Conservation (phyloP, 2,329 filamentous ascomycete species). For the Nigrograna mackinnonii region DNA sequence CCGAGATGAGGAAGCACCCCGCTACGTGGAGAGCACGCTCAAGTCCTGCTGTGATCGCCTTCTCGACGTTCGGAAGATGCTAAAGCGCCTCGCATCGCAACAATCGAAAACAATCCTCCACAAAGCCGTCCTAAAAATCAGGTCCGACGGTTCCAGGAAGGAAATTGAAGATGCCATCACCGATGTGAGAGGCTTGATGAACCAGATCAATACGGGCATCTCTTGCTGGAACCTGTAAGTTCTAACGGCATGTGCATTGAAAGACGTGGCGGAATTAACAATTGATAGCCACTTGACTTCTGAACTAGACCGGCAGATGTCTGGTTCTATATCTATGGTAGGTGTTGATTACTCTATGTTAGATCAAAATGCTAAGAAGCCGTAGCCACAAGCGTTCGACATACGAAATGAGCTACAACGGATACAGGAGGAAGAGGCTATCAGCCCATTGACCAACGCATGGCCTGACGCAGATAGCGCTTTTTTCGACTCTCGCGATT, state of each 20-base stretch:
- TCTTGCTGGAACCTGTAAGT: conserved; percentile 8
- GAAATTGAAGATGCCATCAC: conserved; percentile 14
- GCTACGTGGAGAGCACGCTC: conserved; percentile 10
- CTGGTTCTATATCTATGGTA: conserved; percentile 5
- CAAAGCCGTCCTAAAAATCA: conserved; percentile 11
- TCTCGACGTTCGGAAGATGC: conserved; percentile 6
- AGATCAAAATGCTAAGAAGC: too few species aligned
- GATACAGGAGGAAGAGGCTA: too few species aligned
- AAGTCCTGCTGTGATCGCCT: conserved; percentile 7
- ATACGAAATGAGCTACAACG: too few species aligned
- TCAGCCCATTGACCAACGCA: too few species aligned
- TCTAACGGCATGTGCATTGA: too few species aligned
- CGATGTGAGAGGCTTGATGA: conserved; percentile 12
- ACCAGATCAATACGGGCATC: conserved; percentile 6
- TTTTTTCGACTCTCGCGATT: too few species aligned
- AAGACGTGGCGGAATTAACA: too few species aligned
- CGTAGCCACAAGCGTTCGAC: too few species aligned
- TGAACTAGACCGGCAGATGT: conserved; percentile 9
- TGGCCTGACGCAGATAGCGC: too few species aligned
- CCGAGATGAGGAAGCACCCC: conserved; percentile 2
- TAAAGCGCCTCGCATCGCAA: conserved; percentile 10
- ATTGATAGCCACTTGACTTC: conserved; percentile 3
- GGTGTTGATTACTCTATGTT: too few species aligned
- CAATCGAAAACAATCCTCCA: conserved; percentile 11
- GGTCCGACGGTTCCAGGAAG: conserved; percentile 8